phyloP scores from a whole-genome alignment of 2,329 filamentous ascomycete species.

The Talaromyces atroroseus region DNA sequence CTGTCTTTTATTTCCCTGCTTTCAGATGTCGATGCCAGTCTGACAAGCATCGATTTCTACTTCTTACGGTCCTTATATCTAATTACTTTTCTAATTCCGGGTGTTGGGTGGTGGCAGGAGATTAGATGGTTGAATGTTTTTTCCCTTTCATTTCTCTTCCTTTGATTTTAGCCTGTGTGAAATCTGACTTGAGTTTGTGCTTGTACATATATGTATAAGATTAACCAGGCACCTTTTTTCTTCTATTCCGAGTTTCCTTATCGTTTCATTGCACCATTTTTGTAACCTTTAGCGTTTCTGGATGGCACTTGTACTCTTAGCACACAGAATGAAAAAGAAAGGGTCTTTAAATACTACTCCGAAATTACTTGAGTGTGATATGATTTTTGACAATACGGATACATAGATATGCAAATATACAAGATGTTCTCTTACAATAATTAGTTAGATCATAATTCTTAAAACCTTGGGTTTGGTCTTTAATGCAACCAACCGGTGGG shows the following conservation, averaged over 20 bases:
- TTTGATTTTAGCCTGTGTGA: background rate
- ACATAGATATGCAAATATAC: too few relatives aligned
- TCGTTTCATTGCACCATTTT: too few relatives aligned
- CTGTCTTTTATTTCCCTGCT: background rate
- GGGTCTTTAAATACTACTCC: background rate
- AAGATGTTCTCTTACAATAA: too few relatives aligned
- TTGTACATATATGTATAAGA: constrained; percentile 5
- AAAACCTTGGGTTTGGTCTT: too few relatives aligned
- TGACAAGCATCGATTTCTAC: background rate
- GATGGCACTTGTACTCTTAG: background rate
- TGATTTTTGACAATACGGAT: too few relatives aligned
- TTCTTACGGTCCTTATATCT: constrained; percentile 1
- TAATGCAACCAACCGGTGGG: too few relatives aligned
- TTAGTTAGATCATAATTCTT: too few relatives aligned
- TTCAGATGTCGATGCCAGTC: background rate
- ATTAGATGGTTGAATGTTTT: background rate
- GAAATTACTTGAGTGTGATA: background rate
- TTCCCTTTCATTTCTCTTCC: background rate
- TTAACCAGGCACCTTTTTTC: background rate
- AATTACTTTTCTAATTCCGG: constrained; percentile 1
- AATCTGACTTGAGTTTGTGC: background rate
- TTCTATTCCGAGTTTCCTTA: background rate
- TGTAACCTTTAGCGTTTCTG: background rate
- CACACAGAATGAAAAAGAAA: background rate
- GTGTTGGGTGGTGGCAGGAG: background rate